Conservation (phyloP, 2,329 filamentous ascomycete species). For the Phaeomoniella chlamydospora region DNA sequence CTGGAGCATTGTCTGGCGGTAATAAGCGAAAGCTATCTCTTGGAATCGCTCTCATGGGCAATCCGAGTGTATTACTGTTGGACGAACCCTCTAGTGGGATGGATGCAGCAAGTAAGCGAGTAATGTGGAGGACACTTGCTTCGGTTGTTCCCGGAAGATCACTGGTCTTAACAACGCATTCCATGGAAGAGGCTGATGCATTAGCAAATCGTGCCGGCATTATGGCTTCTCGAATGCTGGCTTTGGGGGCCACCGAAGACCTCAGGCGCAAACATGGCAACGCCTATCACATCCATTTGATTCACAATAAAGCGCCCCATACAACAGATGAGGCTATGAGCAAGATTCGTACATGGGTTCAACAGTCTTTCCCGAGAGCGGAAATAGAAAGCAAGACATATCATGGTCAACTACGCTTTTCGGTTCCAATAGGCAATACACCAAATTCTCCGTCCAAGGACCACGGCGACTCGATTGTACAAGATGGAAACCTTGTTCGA, state of each 20-base stretch:
- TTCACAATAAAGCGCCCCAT: constrained; percentile 59
- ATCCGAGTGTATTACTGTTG: constrained; percentile 71
- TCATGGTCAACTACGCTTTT: constrained; percentile 81
- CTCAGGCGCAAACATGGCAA: constrained; percentile 65
- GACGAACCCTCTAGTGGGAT: constrained; percentile 83
- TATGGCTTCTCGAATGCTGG: constrained; percentile 72
- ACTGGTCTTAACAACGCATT: constrained; percentile 79
- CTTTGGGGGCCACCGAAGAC: constrained; percentile 60
- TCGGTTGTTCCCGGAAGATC: constrained; percentile 63
- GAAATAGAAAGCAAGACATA: constrained; percentile 59
- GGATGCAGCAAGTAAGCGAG: constrained; percentile 77
- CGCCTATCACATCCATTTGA: constrained; percentile 66
- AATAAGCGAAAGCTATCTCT: constrained; percentile 89
- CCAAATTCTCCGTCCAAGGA: constrained; percentile 8
- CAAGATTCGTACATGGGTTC: constrained; percentile 52
- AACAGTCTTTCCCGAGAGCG: constrained; percentile 44
- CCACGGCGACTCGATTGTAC: not conserved
- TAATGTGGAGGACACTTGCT: constrained; percentile 82
- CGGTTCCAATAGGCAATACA: constrained; percentile 42
- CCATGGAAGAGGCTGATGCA: constrained; percentile 90
- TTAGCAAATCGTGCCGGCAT: constrained; percentile 75
- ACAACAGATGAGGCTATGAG: constrained; percentile 56
- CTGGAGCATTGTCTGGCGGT: constrained; percentile 66
- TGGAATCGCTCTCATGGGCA: constrained; percentile 84
- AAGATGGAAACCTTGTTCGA: constrained; percentile 16